Evolutionary conservation across 805 yeast genomes (phyloP), one percentile per base, ranked within the genome.

Genomic region (Priceomyces carsonii): DNA sequence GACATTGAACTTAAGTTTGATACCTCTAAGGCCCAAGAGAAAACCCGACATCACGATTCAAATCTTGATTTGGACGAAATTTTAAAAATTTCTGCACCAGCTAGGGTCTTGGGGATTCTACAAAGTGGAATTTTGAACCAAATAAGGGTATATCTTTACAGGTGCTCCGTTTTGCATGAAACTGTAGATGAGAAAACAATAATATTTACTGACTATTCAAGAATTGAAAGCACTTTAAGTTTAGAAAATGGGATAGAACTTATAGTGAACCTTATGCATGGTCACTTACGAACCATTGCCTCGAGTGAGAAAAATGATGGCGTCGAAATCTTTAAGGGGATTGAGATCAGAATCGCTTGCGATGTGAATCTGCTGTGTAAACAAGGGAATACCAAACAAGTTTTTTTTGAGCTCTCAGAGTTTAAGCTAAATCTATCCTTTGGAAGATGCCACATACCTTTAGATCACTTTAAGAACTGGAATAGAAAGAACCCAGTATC

Each of bases 131-230:
- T 59, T 5, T 18, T 57, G 15, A 59, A 57, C 39, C 53, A 49
- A 18, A 30, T 59, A 32, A 53, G 53, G 23, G 44, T 60, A 19
- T 57, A 57, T 32, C 17, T 59, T 6, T 48, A 46, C 19, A 36
- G 55, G 19, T 35, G 43, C 14, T 29, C 52, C 2, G 15, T 51
- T 7, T 18, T 24, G 19, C 28, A 34, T 26, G 40, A 38, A 9
- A 38, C 36, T 2, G 33, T 38, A 16, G 35, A 47, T 26, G 47
- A 41, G 5, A 33, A 46, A n/a, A 31, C 42, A 19, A 32, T 39
- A 9, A 34, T 55, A 15, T 44, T 47, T 23, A 32, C 50, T 10
- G 63, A 60, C 21, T 55, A 48, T 35, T 41, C 47, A 8, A 45
- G 53, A 24, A 19, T 57, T 3, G 59, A 56, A 24, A 40, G 31